Evolutionary conservation across 2,329 filamentous ascomycete genomes (phyloP).

Genomic region (Xylariomycetidae sp.): DNA sequence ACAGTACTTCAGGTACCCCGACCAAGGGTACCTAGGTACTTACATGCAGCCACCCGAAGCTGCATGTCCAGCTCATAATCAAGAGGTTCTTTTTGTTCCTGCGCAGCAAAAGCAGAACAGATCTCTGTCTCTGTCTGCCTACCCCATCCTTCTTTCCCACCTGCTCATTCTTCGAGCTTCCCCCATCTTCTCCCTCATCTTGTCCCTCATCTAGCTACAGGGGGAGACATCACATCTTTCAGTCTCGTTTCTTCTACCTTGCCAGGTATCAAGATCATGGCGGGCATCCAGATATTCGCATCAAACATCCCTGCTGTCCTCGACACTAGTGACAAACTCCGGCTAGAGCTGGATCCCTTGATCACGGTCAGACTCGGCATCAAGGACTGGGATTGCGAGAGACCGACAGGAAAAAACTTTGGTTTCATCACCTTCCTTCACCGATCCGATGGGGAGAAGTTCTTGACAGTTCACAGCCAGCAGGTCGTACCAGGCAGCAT

Average conservation of each 20-base stretch:
- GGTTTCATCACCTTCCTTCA: constrained; percentile 42
- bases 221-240: neutral
- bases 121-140: no score
- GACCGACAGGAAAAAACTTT: constrained; percentile 27
- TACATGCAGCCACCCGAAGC: no score
- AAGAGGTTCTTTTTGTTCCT: no score
- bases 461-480: constrained; percentile 30
- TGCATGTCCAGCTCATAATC: no score
- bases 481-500: constrained; percentile 3
- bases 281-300: constrained; percentile 41
- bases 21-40: no score
- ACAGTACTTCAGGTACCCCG: no score
- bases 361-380: constrained; percentile 37
- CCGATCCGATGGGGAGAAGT: constrained; percentile 33
- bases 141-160: no score
- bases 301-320: constrained; percentile 35
- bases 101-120: no score
- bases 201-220: no score
- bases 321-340: constrained; percentile 35
- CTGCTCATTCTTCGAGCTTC: no score
- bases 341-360: constrained; percentile 35
- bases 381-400: constrained; percentile 38
- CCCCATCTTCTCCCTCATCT: no score
- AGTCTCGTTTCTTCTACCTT: neutral
- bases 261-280: constrained; percentile 11